Evolutionary conservation across 371 early-diverging fungal genomes (phyloP).

Genomic region (Saksenaea oblongispora): DNA sequence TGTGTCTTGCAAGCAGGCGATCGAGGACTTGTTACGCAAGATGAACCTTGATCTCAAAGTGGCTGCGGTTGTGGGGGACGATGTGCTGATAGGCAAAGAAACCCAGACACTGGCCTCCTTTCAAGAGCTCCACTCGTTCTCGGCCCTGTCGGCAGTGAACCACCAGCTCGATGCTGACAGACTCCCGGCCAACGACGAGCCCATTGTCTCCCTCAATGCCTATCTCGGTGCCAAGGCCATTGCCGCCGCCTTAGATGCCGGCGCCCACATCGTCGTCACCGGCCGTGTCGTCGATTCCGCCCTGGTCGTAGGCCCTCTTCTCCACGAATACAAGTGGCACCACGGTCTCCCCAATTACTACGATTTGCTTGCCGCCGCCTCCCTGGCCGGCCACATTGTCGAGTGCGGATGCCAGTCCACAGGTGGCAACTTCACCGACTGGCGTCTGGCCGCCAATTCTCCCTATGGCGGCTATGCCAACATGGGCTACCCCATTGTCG

Average conservation of each 20-base stretch:
- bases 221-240: conserved; percentile 65
- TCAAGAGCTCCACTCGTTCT: conserved; percentile 52
- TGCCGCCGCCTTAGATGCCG: conserved; percentile 60
- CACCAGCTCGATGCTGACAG: conserved; percentile 53
- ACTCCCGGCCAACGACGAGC: conserved; percentile 51
- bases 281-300: conserved; percentile 78
- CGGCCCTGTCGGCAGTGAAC: conserved; percentile 37
- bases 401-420: conserved; percentile 81
- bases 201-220: conserved; percentile 64
- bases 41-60: conserved; percentile 57
- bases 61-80: conserved; percentile 74
- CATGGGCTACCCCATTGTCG: conserved; percentile 56
- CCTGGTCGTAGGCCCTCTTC: conserved; percentile 60
- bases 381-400: conserved; percentile 75
- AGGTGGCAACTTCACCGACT: conserved; percentile 80
- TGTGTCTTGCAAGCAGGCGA: conserved; percentile 66
- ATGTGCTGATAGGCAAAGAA: conserved; percentile 43
- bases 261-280: conserved; percentile 73
- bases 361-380: conserved; percentile 69
- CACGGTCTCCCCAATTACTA: conserved; percentile 38
- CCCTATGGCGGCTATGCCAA: conserved; percentile 65
- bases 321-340: conserved; percentile 62
- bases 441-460: conserved; percentile 63
- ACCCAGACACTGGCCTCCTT: conserved; percentile 29
- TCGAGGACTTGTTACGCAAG: conserved; percentile 56